Base-by-base conservation (phyloP, 2,329 filamentous ascomycete species). In the Rutstroemia sp. region DNA sequence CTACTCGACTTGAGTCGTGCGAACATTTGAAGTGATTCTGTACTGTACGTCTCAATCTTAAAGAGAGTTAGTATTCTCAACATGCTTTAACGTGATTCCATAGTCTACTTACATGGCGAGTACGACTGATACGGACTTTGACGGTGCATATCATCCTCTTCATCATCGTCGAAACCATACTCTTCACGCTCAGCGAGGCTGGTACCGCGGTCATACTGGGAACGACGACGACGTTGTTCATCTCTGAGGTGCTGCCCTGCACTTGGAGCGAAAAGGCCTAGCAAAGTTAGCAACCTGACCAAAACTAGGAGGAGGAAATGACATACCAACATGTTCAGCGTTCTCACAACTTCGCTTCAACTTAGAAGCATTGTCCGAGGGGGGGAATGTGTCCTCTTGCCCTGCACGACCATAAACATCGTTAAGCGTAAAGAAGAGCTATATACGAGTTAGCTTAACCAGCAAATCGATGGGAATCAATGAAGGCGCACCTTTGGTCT, bases 321-420 rank as follows among this genome's bases (percentile, higher is more conserved):
- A 52, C 85, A 70, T 69, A 83, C 91, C 91, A 63, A 92, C 83
- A 67, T 89, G 85, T 68, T 90, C 87, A 1, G 90, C 90, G 69
- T 94, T 95, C 69, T 95, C 88, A 58, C 88, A 87, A 63, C 88
- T 94, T 58, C 91, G 82, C 73, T 90, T 87, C 78, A 94, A 86
- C 74, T 96, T 96, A 0, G 87, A 88, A 55, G 84, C 80, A 67
- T 96, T 96, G 73, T 96, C 89, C 0, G 89, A 86, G 1, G 76
- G 75, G 0, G 90, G 90, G 64, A 96, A 95, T 0, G 75, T 69
- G 63, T 90, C 86, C 71, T 95, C 89, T 34, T 81, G 75, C 2
- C 90, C 89, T 52, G 84, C 79, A 55, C 89, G 88, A 51, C 84
- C 79, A 53, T 70, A 2, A 73, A 76, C 4, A 51, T 76, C 73